Percentiles rank a stretch among this genome's conserved stretches.
phyloP scores from a whole-genome alignment of 768 basidiomycete genomes.

The Lactifluus pinguis region DNA sequence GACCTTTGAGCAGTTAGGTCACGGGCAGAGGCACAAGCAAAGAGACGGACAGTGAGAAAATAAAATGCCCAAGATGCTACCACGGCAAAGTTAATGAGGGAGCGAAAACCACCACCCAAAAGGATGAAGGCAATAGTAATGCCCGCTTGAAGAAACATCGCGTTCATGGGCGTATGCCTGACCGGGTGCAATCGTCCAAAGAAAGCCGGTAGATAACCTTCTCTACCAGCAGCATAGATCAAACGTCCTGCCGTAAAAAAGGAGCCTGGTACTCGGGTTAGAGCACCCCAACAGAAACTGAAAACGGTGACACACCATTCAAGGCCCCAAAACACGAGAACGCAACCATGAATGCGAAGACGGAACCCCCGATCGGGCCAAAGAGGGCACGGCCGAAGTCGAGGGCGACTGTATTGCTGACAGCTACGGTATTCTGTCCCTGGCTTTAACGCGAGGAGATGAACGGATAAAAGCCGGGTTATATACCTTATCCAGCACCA shows the following conservation, averaged over 20 bases:
- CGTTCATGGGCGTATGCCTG: slow-evolving; percentile 82
- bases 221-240: slow-evolving; percentile 82
- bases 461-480: not conserved
- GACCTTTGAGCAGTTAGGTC: slow-evolving; percentile 39
- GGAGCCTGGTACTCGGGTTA: slow-evolving; percentile 35
- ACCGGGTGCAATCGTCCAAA: slow-evolving; percentile 71
- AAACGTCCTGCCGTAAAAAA: slow-evolving; percentile 75
- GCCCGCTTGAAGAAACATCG: slow-evolving; percentile 66
- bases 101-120: slow-evolving; percentile 82
- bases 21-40: not conserved
- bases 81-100: slow-evolving; percentile 82
- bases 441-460: not conserved
- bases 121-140: slow-evolving; percentile 74
- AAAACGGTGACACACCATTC: slow-evolving; percentile 47
- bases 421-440: slow-evolving; percentile 48
- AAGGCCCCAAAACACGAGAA: slow-evolving; percentile 93
- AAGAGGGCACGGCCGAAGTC: slow-evolving; percentile 88
- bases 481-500: slow-evolving; percentile 74
- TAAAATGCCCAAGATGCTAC: slow-evolving; percentile 84
- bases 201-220: slow-evolving; percentile 75
- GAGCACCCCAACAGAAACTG: not conserved
- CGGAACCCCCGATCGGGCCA: slow-evolving; percentile 74
- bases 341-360: slow-evolving; percentile 88
- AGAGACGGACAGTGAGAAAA: slow-evolving; percentile 61
- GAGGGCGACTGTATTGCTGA: slow-evolving; percentile 79